Base-by-base conservation (phyloP, 768 basidiomycete species). In the Russula griseocarnosa region DNA sequence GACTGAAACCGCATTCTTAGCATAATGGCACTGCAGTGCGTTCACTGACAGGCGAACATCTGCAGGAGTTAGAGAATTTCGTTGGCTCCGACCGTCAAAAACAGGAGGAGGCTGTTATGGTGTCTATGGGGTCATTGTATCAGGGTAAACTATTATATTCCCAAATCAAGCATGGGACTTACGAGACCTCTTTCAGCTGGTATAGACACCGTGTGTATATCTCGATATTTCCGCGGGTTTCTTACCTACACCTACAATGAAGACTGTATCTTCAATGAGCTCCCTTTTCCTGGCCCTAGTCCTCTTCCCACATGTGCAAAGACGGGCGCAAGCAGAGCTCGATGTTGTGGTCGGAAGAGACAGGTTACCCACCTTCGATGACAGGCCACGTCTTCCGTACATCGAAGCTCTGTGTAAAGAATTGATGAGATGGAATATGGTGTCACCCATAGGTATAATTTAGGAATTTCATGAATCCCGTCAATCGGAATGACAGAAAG, bases 341-440 rank as follows among this genome's bases (percentile, higher is more conserved):
- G 73, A 74, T 57, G 26, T 44, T 5, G 69, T 74, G 20, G 40
- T 73, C 1, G 73, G 72, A 9, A 28, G 58, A 28, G 66, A 70
- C 9, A 58, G 73, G 22, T 50, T 76, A 11, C 75, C 75, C 1
- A 70, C 63, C 11, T 65, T 73, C 16, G 53, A 57, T 8, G 74
- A 74, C 54, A 63, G 71, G 38, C 40, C 49, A 11, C 26, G 57
- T 20, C 52, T 53, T 14, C 52, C 52, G 3, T 53, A 53, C 13
- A 22, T 53, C 5, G 52, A 53, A 34, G 52, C 34, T 1, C 5
- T 53, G 5, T 53, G 52, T n/a, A 36, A 34, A 22, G 52, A 53
- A 14, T 13, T 53, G 11, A 22, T 34, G 30, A 53, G 52, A 13
- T 53, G 52, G 52, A 3, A 36, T 1, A 36, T 53, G 34, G 52